phyloP scores from a whole-genome alignment of 2,329 filamentous ascomycete species.

The Penicillium sp. region DNA sequence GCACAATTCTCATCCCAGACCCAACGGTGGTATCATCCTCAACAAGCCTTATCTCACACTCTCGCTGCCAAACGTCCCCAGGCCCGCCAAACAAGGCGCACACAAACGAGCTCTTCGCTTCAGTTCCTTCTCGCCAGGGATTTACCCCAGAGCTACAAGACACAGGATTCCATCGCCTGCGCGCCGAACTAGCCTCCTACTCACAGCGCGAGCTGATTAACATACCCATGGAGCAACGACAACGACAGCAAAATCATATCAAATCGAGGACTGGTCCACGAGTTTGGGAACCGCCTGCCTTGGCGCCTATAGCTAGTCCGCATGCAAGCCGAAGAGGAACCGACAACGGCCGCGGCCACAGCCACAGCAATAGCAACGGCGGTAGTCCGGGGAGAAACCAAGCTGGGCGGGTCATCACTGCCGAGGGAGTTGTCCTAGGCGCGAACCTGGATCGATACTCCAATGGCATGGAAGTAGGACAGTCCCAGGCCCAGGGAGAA shows the following conservation, averaged over 20 bases:
- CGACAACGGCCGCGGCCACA: not conserved
- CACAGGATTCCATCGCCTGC: conserved; percentile 27
- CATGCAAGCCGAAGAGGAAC: not conserved
- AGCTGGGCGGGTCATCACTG: conserved; percentile 19
- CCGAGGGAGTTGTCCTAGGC: conserved; percentile 28
- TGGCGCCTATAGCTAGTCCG: not conserved
- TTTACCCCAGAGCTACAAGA: conserved; percentile 28
- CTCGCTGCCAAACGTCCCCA: not conserved
- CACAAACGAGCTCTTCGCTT: not conserved
- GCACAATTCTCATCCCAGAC: not conserved
- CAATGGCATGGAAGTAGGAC: not conserved
- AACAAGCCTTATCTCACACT: not conserved
- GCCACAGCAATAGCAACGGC: not conserved
- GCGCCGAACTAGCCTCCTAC: conserved; percentile 26
- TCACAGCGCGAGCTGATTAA: conserved; percentile 33
- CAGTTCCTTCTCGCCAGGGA: not conserved
- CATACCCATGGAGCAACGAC: conserved; percentile 15
- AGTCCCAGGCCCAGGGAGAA: not conserved
- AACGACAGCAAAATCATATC: not conserved
- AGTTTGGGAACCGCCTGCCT: not conserved
- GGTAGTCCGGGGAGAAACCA: not conserved
- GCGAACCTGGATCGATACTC: conserved; percentile 26
- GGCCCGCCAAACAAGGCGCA: not conserved
- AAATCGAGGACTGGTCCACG: not conserved
- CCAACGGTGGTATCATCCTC: not conserved